A percentile compares a stretch with the other conserved stretches of the same genome.
Evolutionary conservation across 2,329 filamentous ascomycete species (phyloP).

Genomic region (Zopfia rhizophila): DNA sequence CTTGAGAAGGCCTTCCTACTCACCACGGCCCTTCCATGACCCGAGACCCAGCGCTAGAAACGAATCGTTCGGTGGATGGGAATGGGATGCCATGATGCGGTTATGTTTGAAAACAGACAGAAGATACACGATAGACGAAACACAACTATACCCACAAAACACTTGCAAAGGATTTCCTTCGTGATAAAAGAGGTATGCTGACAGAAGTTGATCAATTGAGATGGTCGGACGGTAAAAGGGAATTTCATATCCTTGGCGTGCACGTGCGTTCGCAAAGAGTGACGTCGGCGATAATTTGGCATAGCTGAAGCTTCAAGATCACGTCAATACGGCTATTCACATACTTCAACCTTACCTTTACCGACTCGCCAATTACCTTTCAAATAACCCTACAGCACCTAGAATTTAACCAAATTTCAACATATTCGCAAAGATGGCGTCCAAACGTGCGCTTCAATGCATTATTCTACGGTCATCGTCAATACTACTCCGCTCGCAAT

Average conservation of each 20-base stretch:
- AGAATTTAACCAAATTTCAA: not conserved
- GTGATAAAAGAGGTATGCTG: not conserved
- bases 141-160: conserved; percentile 6
- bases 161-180: not conserved
- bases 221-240: not conserved
- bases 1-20: not conserved
- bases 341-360: not conserved
- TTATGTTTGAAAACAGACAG: conserved; percentile 13
- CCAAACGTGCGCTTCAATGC: conserved; percentile 13
- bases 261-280: conserved; percentile 18
- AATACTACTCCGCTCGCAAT: conserved; percentile 14
- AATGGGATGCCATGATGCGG: conserved; percentile 6
- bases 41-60: not conserved
- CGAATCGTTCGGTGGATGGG: conserved; percentile 1
- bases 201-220: not conserved
- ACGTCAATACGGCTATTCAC: not conserved
- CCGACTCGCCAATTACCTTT: too few relatives aligned
- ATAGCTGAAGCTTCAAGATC: not conserved
- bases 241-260: not conserved
- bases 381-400: not conserved
- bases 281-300: conserved; percentile 17
- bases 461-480: conserved; percentile 11
- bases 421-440: too few relatives aligned
- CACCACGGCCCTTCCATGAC: conserved; percentile 10
- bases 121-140: conserved; percentile 25